These are phyloP conservation scores for Paspalum notatum DNA, from an alignment of 176 grass and related monocot species.

Conservation along the genomic window DNA sequence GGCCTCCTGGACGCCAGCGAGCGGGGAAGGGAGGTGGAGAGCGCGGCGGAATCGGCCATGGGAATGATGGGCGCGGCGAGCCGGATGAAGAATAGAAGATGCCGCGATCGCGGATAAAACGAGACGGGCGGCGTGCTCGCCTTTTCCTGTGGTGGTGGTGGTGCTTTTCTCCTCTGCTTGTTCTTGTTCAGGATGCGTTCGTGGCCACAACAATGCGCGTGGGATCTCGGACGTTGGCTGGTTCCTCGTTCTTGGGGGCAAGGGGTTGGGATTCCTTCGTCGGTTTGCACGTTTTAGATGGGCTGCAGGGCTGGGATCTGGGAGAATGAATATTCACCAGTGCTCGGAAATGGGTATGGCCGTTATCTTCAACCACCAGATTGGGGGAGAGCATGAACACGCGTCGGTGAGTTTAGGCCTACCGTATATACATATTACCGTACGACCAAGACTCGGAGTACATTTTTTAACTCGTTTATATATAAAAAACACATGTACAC, in stretches of 20 bases:
- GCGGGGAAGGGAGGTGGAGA: slow-evolving; percentile 44
- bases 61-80: not conserved
- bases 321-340: not conserved
- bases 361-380: not conserved
- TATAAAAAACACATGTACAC: too few species aligned
- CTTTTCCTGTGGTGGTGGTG: slow-evolving; percentile 36
- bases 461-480: too few species aligned
- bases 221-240: slow-evolving; percentile 16
- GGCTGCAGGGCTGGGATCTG: not conserved
- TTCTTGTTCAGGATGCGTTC: not conserved
- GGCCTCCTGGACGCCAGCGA: slow-evolving; percentile 48
- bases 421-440: too few species aligned
- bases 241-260: not conserved
- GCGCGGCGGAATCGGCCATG: slow-evolving; percentile 69
- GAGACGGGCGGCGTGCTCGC: slow-evolving; percentile 13
- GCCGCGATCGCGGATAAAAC: slow-evolving; percentile 20
- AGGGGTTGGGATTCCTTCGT: slow-evolving; percentile 23
- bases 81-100: not conserved
- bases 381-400: not conserved
- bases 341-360: not conserved
- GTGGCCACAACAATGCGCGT: not conserved
- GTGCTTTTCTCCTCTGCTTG: not conserved
- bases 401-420: too few species aligned
- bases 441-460: too few species aligned
- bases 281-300: not conserved